phyloP scores from a whole-genome alignment of 768 basidiomycete species.

The Russula sp. region DNA sequence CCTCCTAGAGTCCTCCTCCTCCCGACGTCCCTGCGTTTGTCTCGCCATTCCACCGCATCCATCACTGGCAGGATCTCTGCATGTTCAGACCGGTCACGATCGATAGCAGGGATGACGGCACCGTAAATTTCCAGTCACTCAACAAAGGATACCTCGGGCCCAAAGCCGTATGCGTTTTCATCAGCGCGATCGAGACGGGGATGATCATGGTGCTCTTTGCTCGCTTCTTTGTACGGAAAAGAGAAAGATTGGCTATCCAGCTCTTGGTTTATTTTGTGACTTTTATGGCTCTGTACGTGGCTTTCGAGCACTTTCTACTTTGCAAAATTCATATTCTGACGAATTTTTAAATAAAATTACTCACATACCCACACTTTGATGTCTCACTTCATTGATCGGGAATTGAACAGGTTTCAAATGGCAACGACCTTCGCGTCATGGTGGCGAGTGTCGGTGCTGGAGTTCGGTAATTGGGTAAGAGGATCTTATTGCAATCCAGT shows the following conservation, averaged over 20 bases:
- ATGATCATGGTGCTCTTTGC: constrained; percentile 32
- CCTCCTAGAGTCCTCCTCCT: too few relatives aligned
- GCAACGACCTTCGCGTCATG: constrained; percentile 28
- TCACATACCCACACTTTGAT: neutral
- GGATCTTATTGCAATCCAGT: neutral
- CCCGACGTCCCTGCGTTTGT: too few relatives aligned
- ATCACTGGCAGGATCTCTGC: neutral
- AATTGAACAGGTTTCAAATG: constrained; percentile 33
- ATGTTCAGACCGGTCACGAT: neutral
- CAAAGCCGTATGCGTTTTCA: constrained; percentile 25
- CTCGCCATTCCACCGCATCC: neutral
- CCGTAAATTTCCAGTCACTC: neutral
- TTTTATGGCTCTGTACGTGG: constrained; percentile 31
- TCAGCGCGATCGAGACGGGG: constrained; percentile 34
- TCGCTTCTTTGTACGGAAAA: constrained; percentile 32
- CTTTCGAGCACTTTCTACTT: neutral
- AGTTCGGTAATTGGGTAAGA: constrained; percentile 34
- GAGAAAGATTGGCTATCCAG: constrained; percentile 28
- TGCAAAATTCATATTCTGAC: neutral
- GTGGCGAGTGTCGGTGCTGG: constrained; percentile 32
- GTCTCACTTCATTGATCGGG: neutral
- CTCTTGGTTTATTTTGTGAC: constrained; percentile 33
- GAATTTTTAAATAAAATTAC: neutral
- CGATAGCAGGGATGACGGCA: neutral
- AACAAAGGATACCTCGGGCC: constrained; percentile 31